These are phyloP conservation scores for Talaromyces piceae DNA, from an alignment of 2,329 filamentous ascomycete species.

Conservation along the genomic window DNA sequence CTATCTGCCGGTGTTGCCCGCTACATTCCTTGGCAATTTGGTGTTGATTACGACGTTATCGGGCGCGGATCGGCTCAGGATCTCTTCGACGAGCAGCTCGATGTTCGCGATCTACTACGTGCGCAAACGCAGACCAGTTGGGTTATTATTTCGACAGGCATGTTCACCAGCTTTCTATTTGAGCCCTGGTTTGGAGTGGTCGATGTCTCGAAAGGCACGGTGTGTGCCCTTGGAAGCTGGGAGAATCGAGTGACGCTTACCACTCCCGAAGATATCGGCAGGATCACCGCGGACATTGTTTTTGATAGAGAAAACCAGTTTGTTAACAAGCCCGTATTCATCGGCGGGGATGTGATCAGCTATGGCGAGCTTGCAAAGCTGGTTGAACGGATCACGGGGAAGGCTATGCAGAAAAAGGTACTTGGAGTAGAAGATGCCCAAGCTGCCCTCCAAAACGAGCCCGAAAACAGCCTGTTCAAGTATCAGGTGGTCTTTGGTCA, in stretches of 20 bases:
- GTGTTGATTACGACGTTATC: slow-evolving; percentile 62
- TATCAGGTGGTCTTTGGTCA: slow-evolving; percentile 55
- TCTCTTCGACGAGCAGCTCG: slow-evolving; percentile 61
- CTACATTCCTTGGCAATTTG: slow-evolving; percentile 68
- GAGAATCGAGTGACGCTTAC: slow-evolving; percentile 57
- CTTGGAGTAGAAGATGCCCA: slow-evolving; percentile 44
- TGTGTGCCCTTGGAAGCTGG: slow-evolving; percentile 55
- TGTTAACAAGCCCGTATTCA: slow-evolving; percentile 46
- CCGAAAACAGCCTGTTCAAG: slow-evolving; percentile 46
- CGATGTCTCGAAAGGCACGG: slow-evolving; percentile 33
- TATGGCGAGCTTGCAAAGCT: slow-evolving; percentile 50
- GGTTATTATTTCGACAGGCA: slow-evolving; percentile 60
- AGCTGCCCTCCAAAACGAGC: slow-evolving; percentile 41
- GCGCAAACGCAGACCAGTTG: slow-evolving; percentile 46
- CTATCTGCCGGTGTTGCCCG: slow-evolving; percentile 44
- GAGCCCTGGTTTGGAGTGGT: slow-evolving; percentile 57
- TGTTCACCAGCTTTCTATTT: slow-evolving; percentile 67
- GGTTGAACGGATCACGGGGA: slow-evolving; percentile 40
- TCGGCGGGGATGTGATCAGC: slow-evolving; percentile 55
- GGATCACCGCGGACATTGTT: slow-evolving; percentile 50
- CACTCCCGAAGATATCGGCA: slow-evolving; percentile 56
- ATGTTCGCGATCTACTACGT: slow-evolving; percentile 48
- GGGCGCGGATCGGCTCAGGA: slow-evolving; percentile 53
- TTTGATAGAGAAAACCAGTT: slow-evolving; percentile 18
- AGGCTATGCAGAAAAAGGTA: slow-evolving; percentile 41